Base-by-base conservation (phyloP, 257 asterid genomes). In the Henckelia pumila region DNA sequence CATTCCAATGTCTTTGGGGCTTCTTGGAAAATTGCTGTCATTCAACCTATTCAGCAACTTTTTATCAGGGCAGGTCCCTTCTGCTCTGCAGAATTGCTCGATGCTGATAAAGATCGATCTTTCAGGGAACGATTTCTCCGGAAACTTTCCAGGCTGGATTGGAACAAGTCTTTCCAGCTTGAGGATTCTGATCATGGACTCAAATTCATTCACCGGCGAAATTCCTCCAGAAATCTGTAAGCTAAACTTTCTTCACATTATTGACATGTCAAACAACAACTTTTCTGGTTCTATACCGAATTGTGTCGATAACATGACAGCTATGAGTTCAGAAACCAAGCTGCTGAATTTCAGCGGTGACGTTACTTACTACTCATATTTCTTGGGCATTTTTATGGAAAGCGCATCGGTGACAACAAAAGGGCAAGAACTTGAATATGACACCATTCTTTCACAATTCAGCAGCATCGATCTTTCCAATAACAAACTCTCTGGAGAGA, bases 401-500 rank as follows among this genome's bases (percentile, higher is more conserved):
- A 72, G 71, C 35, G 81, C 75, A 9, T 5, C 2, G 47, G 56
- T 63, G 62, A 56, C 49, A 28, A 72, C 74, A 17, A 77, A 77
- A 66, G 75, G 77, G 30, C 35, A 26, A 0, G 66, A 63, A 6
- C 29, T 61, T 35, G 56, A 72, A n/a, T 77, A 68, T 21, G 59
- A 32, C 1, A 58, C 52, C 21, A 72, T 58, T 49, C 65, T 72
- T 20, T 23, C 40, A 25, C 26, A 67, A 25, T 44, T 77, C 56
- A 59, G 26, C 24, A 20, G 64, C 44, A 68, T 77, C 19, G 81
- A 77, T 69, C 67, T 77, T 59, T 77, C 81, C 0, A 72, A 56
- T 22, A 77, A 77, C 33, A 68, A 59, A 6, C 50, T 77, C 10
- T 40, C 57, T 30, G 77, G 77, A 32, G 59, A 58, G 22, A 57